phyloP scores from a whole-genome alignment of 345 rosid genomes.

The Dipteronia sinensis region DNA sequence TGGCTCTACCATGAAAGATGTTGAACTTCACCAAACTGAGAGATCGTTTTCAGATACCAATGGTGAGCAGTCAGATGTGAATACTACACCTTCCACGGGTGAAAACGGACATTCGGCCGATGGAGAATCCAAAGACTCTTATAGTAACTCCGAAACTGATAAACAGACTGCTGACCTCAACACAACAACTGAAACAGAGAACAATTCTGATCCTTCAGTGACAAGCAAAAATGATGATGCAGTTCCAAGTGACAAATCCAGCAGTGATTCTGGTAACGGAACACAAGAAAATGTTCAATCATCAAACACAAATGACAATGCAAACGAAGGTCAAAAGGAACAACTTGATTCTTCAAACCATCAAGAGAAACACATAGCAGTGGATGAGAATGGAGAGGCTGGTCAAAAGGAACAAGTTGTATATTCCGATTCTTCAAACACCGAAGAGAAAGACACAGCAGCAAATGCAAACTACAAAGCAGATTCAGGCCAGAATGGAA shows the following conservation, averaged over 20 bases:
- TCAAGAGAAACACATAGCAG: slow-evolving; percentile 29
- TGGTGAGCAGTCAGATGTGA: slow-evolving; percentile 47
- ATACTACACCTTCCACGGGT: slow-evolving; percentile 36
- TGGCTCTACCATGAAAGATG: slow-evolving; percentile 32
- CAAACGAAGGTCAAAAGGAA: slow-evolving; percentile 28
- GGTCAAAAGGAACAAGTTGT: slow-evolving; percentile 22
- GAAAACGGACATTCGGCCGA: slow-evolving; percentile 34
- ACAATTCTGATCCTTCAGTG: slow-evolving; percentile 8
- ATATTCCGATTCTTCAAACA: slow-evolving; percentile 14
- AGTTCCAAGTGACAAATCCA: slow-evolving; percentile 20
- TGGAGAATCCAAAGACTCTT: slow-evolving; percentile 35
- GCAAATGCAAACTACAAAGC: slow-evolving; percentile 16
- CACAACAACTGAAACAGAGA: slow-evolving; percentile 19
- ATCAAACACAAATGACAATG: slow-evolving; percentile 30
- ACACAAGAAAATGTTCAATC: slow-evolving; percentile 30
- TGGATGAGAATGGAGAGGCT: slow-evolving; percentile 26
- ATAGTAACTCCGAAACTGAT: slow-evolving; percentile 26
- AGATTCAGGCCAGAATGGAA: slow-evolving; percentile 38
- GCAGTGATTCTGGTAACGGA: slow-evolving; percentile 26
- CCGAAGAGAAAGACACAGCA: slow-evolving; percentile 26
- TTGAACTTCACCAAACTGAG: slow-evolving; percentile 42
- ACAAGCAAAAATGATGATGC: slow-evolving; percentile 17
- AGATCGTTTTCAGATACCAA: slow-evolving; percentile 41
- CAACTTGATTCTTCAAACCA: slow-evolving; percentile 32
- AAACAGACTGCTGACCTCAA: slow-evolving; percentile 26